Conservation (phyloP, 169 alveolate species). For the Plasmodium gonderi region DNA sequence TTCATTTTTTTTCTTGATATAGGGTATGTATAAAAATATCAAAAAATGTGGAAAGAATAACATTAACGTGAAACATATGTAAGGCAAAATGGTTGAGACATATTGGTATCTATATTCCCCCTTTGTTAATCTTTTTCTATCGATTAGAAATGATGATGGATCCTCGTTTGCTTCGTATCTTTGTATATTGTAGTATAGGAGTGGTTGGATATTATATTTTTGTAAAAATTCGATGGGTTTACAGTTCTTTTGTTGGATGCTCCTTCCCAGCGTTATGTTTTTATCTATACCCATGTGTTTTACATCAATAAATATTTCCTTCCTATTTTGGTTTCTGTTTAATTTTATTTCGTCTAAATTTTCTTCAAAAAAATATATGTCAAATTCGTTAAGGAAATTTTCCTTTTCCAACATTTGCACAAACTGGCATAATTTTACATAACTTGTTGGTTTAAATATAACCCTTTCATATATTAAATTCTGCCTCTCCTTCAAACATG, state of each 20-base stretch:
- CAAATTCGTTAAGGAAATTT: slow-evolving; percentile 5
- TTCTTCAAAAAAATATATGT: slow-evolving; percentile 37
- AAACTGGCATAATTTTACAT: slow-evolving; percentile 3
- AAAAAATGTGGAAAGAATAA: slow-evolving; percentile 52
- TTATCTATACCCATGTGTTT: not conserved
- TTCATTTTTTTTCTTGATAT: slow-evolving; percentile 49
- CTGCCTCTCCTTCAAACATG: not conserved
- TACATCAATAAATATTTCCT: slow-evolving; percentile 44
- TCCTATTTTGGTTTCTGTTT: slow-evolving; percentile 32
- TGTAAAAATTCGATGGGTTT: not conserved
- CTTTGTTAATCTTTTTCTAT: slow-evolving; percentile 50
- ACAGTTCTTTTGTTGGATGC: not conserved
- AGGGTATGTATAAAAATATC: slow-evolving; percentile 60
- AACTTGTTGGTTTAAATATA: slow-evolving; percentile 18
- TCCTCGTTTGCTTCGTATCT: slow-evolving; percentile 45
- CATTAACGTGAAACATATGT: slow-evolving; percentile 64
- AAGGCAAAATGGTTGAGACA: slow-evolving; percentile 55
- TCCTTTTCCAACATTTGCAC: slow-evolving; percentile 15
- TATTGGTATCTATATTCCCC: slow-evolving; percentile 54
- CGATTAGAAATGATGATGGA: slow-evolving; percentile 64
- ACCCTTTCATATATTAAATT: slow-evolving; percentile 36
- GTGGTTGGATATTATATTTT: slow-evolving; percentile 6
- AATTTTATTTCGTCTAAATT: slow-evolving; percentile 17
- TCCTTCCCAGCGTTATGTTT: not conserved
- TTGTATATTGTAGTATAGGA: slow-evolving; percentile 41